These are phyloP conservation scores for Emmonsiellopsis sp. DNA, from an alignment of 2,329 filamentous ascomycete species.

Conservation along the genomic window DNA sequence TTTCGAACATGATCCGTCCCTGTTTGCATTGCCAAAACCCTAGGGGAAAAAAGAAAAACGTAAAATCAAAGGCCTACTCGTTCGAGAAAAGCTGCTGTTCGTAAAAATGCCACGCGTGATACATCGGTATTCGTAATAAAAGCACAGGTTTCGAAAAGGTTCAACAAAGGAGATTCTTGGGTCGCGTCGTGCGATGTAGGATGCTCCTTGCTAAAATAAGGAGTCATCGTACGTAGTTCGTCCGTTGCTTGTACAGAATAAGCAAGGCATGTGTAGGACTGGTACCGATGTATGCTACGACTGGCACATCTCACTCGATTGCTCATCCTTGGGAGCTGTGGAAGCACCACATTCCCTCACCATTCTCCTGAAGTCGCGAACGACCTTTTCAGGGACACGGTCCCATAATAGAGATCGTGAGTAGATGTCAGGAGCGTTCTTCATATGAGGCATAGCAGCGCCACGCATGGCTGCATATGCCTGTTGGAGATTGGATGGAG, in stretches of 20 bases:
- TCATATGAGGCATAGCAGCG: slow-evolving; percentile 53
- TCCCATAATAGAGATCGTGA: slow-evolving; percentile 90
- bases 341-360: slow-evolving; percentile 59
- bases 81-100: neutral
- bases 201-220: slow-evolving; percentile 1
- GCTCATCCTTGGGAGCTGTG: slow-evolving; percentile 25
- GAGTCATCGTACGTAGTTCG: neutral
- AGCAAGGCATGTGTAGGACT: neutral
- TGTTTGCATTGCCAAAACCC: neutral
- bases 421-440: slow-evolving; percentile 75
- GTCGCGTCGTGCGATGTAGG: slow-evolving; percentile 6
- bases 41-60: slow-evolving; percentile 17
- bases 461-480: slow-evolving; percentile 70
- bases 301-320: slow-evolving; percentile 9
- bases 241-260: neutral
- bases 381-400: slow-evolving; percentile 83
- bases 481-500: slow-evolving; percentile 42
- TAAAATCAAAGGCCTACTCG: slow-evolving; percentile 18
- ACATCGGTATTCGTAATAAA: neutral
- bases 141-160: neutral
- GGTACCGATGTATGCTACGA: neutral
- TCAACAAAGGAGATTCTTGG: slow-evolving; percentile 14
- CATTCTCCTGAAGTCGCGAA: slow-evolving; percentile 86
- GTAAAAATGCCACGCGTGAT: slow-evolving; percentile 17
- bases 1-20: neutral